Base-by-base conservation (phyloP, 768 basidiomycete genomes). In the Cystofilobasidium ferigula region DNA sequence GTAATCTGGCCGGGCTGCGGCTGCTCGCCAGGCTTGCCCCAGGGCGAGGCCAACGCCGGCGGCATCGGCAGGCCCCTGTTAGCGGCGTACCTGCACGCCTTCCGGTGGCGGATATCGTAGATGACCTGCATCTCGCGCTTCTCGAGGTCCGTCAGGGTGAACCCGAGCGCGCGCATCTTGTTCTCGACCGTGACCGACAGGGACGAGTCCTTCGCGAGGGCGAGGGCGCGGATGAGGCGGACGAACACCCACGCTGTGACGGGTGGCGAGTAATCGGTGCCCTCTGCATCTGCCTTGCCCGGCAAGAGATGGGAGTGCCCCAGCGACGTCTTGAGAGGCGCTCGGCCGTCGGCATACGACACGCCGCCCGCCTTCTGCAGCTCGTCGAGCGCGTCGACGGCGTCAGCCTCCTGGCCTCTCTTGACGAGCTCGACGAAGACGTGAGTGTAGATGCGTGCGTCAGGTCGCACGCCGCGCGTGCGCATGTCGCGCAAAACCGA, bases 401-500 rank as follows among this genome's bases (percentile, higher is more conserved):
- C 40, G n/a, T 26, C 54, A 18, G 26, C 22, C 34, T 22, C 26
- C 16, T 28, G 54, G 26, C 26, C 54, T 6, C 54, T 18, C 26
- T 18, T 16, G 28, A 60, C 24, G 30, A 60, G 30, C 1, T 16
- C 24, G 20, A 38, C 35, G 35, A 60, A 24, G 38, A 60, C 16
- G 13, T 60, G 38, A 30, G 24, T 38, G 38, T 45, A 60, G 6
- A 28, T 10, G 28, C 38, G 43, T 18, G 38, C n/a, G 38, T 60
- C 58, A 3, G 18, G 16, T 4, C 13, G 40, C 13, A 60, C 38
- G 38, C 30, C 28, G 5, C 58, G 58, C 35, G 42, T 8, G 24
- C 38, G 38, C 58, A 60, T 60, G 36, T 60, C 58, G 20, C 38
- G 34, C 2, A 60, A n/a, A 24, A 60, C 58, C 13, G 28, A 16